phyloP scores from a whole-genome alignment of 148 eudicot species.

The Bassia scoparia region DNA sequence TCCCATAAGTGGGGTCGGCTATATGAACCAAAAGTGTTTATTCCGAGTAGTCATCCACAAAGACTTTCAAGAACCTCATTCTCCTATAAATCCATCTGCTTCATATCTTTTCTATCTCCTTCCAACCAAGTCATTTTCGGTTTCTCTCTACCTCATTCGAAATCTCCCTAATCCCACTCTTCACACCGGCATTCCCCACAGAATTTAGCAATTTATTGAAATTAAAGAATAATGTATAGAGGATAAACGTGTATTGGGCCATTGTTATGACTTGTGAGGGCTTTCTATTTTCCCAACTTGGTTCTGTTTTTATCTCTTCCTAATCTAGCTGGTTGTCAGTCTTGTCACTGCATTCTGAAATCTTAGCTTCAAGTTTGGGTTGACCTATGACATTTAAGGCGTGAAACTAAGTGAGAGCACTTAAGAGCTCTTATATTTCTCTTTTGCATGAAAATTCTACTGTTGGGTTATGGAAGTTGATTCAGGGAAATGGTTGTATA shows the following conservation, averaged over 20 bases:
- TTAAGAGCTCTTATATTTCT: not conserved
- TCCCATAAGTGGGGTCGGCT: no score
- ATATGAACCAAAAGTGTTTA: no score
- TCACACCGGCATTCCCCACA: not conserved
- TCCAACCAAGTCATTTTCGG: no score
- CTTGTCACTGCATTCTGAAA: not conserved
- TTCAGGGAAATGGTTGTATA: not conserved
- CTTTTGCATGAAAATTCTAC: not conserved
- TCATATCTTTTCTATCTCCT: no score
- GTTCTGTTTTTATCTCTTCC: not conserved
- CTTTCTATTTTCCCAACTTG: not conserved
- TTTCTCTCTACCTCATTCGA: no score
- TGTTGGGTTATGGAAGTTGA: not conserved
- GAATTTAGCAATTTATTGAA: not conserved
- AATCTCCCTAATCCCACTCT: no score
- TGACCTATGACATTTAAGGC: not conserved
- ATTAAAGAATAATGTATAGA: not conserved
- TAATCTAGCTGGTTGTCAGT: not conserved
- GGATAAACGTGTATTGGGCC: not conserved
- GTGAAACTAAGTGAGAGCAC: not conserved
- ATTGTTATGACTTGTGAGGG: not conserved
- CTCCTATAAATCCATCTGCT: no score
- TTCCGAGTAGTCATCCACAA: no score
- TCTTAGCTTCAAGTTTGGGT: not conserved
- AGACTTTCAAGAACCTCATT: no score